Base-by-base conservation (phyloP, 192 early-diverging fungal genomes). In the Coemansia sp. region DNA sequence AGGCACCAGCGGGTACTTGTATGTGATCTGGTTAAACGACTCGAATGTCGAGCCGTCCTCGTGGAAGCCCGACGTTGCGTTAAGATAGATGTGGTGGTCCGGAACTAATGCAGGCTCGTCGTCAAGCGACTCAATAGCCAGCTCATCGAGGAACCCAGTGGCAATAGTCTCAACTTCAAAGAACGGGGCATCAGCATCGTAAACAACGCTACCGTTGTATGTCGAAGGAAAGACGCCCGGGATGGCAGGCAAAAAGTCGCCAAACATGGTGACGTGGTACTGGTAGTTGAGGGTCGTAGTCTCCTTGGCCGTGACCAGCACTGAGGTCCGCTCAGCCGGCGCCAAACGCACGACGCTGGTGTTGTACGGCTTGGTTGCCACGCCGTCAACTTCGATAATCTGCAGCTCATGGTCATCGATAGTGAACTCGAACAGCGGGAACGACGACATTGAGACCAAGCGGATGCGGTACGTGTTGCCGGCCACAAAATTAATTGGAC, bases 401-500 rank as follows among this genome's bases (percentile, higher is more conserved):
- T 75, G 69, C 71, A 94, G 68, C 15, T 84, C 73, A 74, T 92
- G 90, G 21, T 85, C 86, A 56, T 89, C 88, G 57, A 94, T 86
- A 38, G 75, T 82, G 63, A 94, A 82, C 58, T 81, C 69, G 74
- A 85, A 94, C 83, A 85, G 19, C 81, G 71, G 55, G 88, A 75
- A 12, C 85, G 85, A 17, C 83, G 82, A 62, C 82, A 87, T 89
- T 69, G 85, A 87, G 58, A 94, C 82, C 36, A 94, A 36, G 12
- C 92, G 87, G 59, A 94, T 60, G 61, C 89, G 87, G 73, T 92
- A 92, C 14, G 81, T 88, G 74, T 90, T 91, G 48, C 88, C 88
- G 8, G 90, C 84, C 11, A 68, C 65, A 67, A 94, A 88, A 23
- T 60, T 60, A 56, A 88, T 74, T 6, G 59, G 51, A 6, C 67